Conservation (phyloP, 768 basidiomycete genomes). For the Hericium erinaceus region DNA sequence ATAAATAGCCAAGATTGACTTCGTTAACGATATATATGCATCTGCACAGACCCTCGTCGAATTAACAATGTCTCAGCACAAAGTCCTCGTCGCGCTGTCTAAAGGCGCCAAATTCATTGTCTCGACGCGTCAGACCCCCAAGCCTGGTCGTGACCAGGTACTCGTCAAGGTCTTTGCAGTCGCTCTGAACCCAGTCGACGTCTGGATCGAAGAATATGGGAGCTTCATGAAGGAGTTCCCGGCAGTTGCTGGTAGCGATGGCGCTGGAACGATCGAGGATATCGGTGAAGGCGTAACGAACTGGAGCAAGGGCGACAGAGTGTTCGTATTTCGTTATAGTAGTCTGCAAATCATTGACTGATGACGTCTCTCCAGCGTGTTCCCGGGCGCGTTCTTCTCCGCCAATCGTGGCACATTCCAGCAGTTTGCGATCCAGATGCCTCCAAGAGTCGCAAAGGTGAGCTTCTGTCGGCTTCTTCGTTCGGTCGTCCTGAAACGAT, state of each 20-base stretch:
- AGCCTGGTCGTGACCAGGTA: slow-evolving; percentile 8
- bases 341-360: neutral
- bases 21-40: no score
- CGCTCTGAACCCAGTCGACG: slow-evolving; percentile 15
- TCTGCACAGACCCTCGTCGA: no score
- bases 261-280: slow-evolving; percentile 18
- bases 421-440: slow-evolving; percentile 14
- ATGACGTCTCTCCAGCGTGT: neutral
- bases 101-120: neutral
- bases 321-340: slow-evolving; percentile 5
- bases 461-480: neutral
- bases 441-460: slow-evolving; percentile 11
- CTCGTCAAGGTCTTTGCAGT: slow-evolving; percentile 12
- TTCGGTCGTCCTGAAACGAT: neutral
- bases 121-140: neutral
- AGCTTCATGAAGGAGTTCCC: slow-evolving; percentile 16
- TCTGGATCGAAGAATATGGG: slow-evolving; percentile 8
- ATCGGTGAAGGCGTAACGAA: slow-evolving; percentile 19
- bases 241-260: slow-evolving; percentile 16
- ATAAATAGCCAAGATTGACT: no score
- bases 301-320: slow-evolving; percentile 20
- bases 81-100: neutral
- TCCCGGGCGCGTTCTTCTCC: slow-evolving; percentile 1
- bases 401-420: slow-evolving; percentile 12
- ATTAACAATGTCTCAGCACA: neutral